Base-by-base conservation (phyloP, 2,329 filamentous ascomycete species). In the Chaetothyriales sp. region DNA sequence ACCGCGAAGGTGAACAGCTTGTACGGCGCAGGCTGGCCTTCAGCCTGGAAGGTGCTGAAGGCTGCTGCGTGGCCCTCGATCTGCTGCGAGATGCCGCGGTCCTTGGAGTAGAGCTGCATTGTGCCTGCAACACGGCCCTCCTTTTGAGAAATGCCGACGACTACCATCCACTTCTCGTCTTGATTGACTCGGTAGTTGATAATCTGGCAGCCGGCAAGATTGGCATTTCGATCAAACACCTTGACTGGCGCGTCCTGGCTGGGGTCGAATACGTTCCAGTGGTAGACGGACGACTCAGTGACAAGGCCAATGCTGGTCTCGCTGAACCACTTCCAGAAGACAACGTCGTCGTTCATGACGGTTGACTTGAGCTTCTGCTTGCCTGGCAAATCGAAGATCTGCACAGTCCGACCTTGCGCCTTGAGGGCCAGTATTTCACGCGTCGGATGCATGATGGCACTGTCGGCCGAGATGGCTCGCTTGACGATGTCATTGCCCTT, bases 291-390 rank as follows among this genome's bases (percentile, higher is more conserved):
- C 57, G 78, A 84, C 53, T 93, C 88, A 57, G 90, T 96, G 57
- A 98, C 86, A 62, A 98, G 74, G 55, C 90, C 92, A 53, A 98
- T 73, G 55, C 83, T 85, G 53, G 78, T 84, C 62, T 95, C 86
- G 70, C 82, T 95, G 70, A 93, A 87, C 92, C 92, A 98, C 73
- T 95, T 95, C 93, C 92, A 98, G 76, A 94, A 98, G 55, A 92
- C 84, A 49, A 98, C 87, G 70, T 98, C 92, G 68, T 96, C 92
- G 63, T 84, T 87, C 85, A 96, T 95, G 49, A 84, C 87, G 53
- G 89, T 83, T 43, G 90, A 95, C 78, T 96, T 96, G 63, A 98
- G 78, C 77, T 95, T 96, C 69, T 84, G 80, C 75, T 96, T 98
- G 62, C 83, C 79, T 61, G 81, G 82, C 54, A 98, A 78, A 68